These are phyloP conservation scores for Nasturtium officinale DNA, from an alignment of 345 rosid species.

Conservation along the genomic window DNA sequence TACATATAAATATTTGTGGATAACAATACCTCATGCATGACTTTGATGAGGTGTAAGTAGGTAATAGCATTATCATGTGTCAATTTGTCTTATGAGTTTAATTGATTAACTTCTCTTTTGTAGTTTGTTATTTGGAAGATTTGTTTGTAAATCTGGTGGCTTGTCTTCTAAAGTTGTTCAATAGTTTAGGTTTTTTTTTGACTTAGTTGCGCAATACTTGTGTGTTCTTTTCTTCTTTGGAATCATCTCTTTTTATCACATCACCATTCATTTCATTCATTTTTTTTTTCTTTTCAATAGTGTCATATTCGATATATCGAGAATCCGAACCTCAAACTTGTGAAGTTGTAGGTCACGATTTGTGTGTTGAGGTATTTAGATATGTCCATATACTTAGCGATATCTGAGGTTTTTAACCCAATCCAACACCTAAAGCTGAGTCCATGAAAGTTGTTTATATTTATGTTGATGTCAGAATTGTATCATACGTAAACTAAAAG, in stretches of 20 bases:
- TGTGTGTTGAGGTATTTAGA: not conserved
- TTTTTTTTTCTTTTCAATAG: not conserved
- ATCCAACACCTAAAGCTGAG: not conserved
- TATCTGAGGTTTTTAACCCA: not conserved
- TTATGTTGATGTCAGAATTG: not conserved
- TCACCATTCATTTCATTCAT: not conserved
- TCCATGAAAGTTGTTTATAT: not conserved
- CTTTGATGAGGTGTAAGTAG: constrained; percentile 33
- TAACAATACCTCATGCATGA: constrained; percentile 35
- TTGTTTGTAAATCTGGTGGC: constrained; percentile 35
- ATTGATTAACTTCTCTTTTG: constrained; percentile 28
- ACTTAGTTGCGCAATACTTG: constrained; percentile 38
- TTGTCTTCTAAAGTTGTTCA: constrained; percentile 39
- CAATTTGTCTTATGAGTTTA: constrained; percentile 3
- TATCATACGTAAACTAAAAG: not conserved
- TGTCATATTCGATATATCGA: not conserved
- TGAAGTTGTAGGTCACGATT: not conserved
- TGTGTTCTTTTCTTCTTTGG: constrained; percentile 39
- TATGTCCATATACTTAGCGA: not conserved
- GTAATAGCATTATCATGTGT: constrained; percentile 23
- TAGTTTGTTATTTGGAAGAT: constrained; percentile 37
- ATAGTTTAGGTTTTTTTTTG: constrained; percentile 34
- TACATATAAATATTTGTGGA: constrained; percentile 25
- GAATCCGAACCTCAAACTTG: not conserved
- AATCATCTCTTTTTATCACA: constrained; percentile 12